Percentiles rank a stretch among this genome's conserved stretches.
phyloP scores from a whole-genome alignment of 2,329 filamentous ascomycete genomes.

The Hypoxylon sp. region DNA sequence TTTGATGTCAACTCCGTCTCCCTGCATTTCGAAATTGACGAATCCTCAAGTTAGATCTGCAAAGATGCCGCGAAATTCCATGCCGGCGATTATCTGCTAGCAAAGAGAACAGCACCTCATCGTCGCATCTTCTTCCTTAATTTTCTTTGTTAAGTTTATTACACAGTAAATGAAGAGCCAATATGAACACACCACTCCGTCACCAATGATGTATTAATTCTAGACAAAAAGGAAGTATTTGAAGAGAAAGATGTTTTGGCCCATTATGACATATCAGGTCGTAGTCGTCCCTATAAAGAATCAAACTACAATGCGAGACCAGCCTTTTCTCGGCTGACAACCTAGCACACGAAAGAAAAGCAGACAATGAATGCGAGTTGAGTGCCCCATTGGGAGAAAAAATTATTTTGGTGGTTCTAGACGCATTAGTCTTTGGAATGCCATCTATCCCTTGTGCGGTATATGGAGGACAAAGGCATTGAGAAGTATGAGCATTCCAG shows the following conservation, averaged over 20 bases:
- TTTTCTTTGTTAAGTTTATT: background rate
- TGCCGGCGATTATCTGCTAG: background rate
- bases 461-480: constrained; percentile 50
- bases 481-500: constrained; percentile 41
- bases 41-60: constrained; percentile 20
- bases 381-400: constrained; percentile 15
- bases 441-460: constrained; percentile 28
- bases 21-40: constrained; percentile 12
- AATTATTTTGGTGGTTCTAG: constrained; percentile 37
- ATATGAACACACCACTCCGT: background rate
- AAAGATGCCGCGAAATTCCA: constrained; percentile 15
- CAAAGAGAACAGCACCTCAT: background rate
- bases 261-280: background rate
- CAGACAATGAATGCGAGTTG: constrained; percentile 17
- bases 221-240: background rate
- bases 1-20: constrained; percentile 12
- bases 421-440: constrained; percentile 48
- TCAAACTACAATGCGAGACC: background rate
- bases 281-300: background rate
- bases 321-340: background rate
- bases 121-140: background rate
- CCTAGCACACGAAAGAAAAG: constrained; percentile 1
- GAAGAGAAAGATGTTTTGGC: background rate
- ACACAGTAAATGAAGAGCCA: background rate
- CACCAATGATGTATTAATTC: constrained; percentile 4